Evolutionary conservation across 1,139 yeast genomes (phyloP), one percentile per base, ranked within the genome.

Genomic region (Blastobotrys buckinghamii): DNA sequence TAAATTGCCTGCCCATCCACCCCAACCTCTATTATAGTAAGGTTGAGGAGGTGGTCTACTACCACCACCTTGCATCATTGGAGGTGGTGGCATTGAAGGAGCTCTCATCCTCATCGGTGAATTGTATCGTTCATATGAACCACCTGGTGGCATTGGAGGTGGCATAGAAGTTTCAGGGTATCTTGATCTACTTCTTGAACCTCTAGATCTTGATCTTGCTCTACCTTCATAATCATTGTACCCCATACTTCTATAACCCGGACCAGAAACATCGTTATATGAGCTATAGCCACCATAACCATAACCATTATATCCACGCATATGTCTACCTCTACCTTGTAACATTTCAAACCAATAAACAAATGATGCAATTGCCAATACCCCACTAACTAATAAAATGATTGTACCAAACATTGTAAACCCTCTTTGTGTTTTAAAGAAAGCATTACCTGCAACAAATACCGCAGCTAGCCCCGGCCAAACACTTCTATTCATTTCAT

Each of bases 371-470:
- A 24, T 26, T 16, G 46, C 42, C 6, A 39, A 16, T 2, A 26
- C 22, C 10, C 22, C 37, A 15, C 39, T 29, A 30, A 44, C 12
- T 32, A 44, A 13, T 33, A 44, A 19, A 29, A 16, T 29, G 7
- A 32, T 24, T n/a, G 39, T 30, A 9, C 42, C n/a, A 29, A 44
- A 32, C 39, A 44, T 32, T 7, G 35, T n/a, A n/a, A 42, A 34
- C 6, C 22, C 38, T 7, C 22, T 29, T 16, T 22, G 26, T 15
- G 32, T 22, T n/a, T 7, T 30, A 30, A 20, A 44, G 20, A 20
- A 33, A 7, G 38, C 17, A 12, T 22, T 26, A 12, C 48, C 48
- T 10, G 44, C 43, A n/a, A 45, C 39, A 26, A 45, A 45, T n/a
- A 44, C 33, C 6, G 47, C 47, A 5, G 26, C 19, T 12, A 38